Base-by-base conservation (phyloP, 257 asterid species). In the Nicotiana attenuata region DNA sequence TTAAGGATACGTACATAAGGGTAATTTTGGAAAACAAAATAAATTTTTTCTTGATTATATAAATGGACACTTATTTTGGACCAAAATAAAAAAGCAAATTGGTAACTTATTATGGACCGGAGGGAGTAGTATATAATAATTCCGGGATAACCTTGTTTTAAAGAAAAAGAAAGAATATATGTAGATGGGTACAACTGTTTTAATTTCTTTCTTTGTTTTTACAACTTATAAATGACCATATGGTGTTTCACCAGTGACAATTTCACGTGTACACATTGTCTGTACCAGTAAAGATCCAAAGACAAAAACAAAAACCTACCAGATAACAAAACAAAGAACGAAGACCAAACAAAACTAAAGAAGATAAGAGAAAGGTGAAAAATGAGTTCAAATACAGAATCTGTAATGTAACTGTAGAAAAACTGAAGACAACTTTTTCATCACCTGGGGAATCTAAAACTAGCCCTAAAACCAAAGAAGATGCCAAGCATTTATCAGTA, bases 231-330 rank as follows among this genome's bases (percentile, higher is more conserved):
- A 29, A 65, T 20, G 2, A 66, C 76, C 55, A 41, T 67, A 86
- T 88, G 92, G 90, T 86, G 85, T 87, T 87, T 87, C 86, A 90
- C 83, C 83, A 67, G 82, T 77, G 84, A 78, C 56, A 50, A 83
- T 77, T 87, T 91, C 97, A 93, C 95, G 93, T 93, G 95, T 87
- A 88, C 83, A 53, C 91, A 67, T 88, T 86, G 28, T 79, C 31
- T 84, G 33, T 76, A 60, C 92, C 82, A 91, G 87, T 89, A 87
- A 85, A 80, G 33, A 60, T 92, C 92, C 95, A 91, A 88, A 81
- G 78, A 88, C 77, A 87, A 88, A 88, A 91, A 87, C 85, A 84
- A 87, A 84, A 82, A 69, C 26, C 31, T 71, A 47, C 38, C 60
- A 71, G 14, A 45, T 38, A 13, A 45, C 19, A 71, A 71, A 71